phyloP scores from a whole-genome alignment of 2,329 filamentous ascomycete genomes.

The Colletotrichum sansevieriae region DNA sequence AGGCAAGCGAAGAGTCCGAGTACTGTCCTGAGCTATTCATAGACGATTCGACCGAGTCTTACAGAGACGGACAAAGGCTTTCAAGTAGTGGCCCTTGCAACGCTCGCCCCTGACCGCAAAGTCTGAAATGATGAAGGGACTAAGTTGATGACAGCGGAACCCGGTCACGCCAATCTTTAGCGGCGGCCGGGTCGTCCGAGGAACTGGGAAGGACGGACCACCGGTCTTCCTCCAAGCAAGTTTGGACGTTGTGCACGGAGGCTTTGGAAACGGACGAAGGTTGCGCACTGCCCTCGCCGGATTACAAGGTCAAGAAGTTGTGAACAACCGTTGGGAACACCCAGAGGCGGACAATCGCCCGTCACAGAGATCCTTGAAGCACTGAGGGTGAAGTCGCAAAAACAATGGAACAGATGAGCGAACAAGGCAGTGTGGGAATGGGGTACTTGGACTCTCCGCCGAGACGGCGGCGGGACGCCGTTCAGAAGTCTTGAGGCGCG shows the following conservation, averaged over 20 bases:
- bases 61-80: background rate
- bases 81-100: background rate
- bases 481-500: no score
- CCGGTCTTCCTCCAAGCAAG: background rate
- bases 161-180: conserved; percentile 18
- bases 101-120: background rate
- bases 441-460: conserved; percentile 7
- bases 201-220: conserved; percentile 12
- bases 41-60: background rate
- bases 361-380: background rate
- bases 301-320: background rate
- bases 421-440: background rate
- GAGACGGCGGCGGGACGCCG: conserved; percentile 13
- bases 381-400: background rate
- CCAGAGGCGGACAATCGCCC: no score
- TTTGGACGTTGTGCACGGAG: conserved; percentile 15
- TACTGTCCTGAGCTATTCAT: conserved; percentile 21
- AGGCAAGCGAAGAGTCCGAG: conserved; percentile 9
- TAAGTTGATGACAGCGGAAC: conserved; percentile 34
- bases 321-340: background rate
- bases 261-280: background rate
- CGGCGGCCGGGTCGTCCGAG: conserved; percentile 26
- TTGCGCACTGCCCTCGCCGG: background rate
- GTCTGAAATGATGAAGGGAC: background rate
- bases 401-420: background rate